A percentile compares a stretch with the other conserved stretches of the same genome.
Conservation (phyloP, 768 basidiomycete species). For the Psilocybe cubensis region DNA sequence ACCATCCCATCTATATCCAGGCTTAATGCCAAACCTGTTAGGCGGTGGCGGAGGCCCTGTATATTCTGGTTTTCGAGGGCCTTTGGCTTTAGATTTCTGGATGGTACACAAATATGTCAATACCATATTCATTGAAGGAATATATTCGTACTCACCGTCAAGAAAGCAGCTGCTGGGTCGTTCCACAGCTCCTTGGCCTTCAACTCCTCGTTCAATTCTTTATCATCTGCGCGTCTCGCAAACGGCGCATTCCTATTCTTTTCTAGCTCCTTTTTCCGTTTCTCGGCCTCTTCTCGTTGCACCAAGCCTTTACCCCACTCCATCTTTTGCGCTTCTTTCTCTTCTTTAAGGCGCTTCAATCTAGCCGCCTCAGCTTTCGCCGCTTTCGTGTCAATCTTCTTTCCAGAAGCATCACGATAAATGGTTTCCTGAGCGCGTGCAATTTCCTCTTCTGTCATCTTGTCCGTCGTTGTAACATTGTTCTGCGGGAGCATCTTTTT, state of each 20-base stretch:
- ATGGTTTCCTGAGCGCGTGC: conserved; percentile 85
- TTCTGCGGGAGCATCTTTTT: conserved; percentile 59
- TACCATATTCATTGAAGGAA: not conserved
- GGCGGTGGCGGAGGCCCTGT: conserved; percentile 87
- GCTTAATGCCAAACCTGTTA: conserved; percentile 93
- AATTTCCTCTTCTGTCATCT: conserved; percentile 54
- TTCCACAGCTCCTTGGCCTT: conserved; percentile 89
- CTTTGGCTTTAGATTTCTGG: conserved; percentile 77
- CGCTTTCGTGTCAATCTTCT: conserved; percentile 87
- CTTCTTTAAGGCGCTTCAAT: conserved; percentile 78
- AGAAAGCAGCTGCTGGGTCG: conserved; percentile 95
- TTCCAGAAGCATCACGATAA: conserved; percentile 89
- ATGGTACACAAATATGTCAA: conserved; percentile 1
- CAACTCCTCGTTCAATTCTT: conserved; percentile 82
- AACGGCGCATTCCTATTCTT: conserved; percentile 68
- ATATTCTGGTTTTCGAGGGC: conserved; percentile 84
- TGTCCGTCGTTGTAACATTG: conserved; percentile 33
- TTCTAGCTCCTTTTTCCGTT: conserved; percentile 64
- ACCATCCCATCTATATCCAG: conserved; percentile 98
- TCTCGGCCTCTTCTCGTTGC: conserved; percentile 82
- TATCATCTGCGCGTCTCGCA: conserved; percentile 82
- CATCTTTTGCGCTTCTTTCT: conserved; percentile 90
- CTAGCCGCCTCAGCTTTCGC: conserved; percentile 84
- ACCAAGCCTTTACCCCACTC: conserved; percentile 98
- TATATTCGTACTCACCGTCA: conserved; percentile 62